A percentile compares a stretch with the other conserved stretches of the same genome.
These are phyloP conservation scores for Sordaria brevicollis DNA, from an alignment of 495 filamentous ascomycete species.

Conservation along the genomic window DNA sequence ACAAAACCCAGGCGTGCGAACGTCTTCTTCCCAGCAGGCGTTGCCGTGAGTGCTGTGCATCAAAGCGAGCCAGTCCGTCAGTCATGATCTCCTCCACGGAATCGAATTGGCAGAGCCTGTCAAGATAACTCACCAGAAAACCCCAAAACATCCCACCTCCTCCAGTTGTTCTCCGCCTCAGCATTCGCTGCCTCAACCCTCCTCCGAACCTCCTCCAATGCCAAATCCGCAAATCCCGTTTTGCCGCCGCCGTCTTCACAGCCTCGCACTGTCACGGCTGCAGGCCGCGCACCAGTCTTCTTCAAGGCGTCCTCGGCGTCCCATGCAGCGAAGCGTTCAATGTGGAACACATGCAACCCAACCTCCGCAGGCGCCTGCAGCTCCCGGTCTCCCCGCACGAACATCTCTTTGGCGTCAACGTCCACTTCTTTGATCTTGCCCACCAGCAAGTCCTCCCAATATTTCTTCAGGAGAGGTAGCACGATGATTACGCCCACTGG, in stretches of 20 bases:
- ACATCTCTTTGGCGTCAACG: constrained; percentile 54
- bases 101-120: not conserved
- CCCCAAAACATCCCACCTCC: constrained; percentile 17
- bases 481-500: constrained; percentile 18
- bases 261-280: not conserved
- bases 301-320: not conserved
- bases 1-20: constrained; percentile 18
- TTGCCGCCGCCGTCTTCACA: not conserved
- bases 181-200: not conserved
- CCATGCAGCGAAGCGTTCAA: constrained; percentile 16
- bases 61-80: not conserved
- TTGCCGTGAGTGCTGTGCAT: constrained; percentile 21
- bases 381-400: constrained; percentile 19
- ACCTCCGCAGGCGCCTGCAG: constrained; percentile 12
- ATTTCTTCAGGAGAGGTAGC: constrained; percentile 8
- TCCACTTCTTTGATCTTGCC: constrained; percentile 58
- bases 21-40: constrained; percentile 12
- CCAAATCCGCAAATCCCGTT: constrained; percentile 14
- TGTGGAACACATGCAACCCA: constrained; percentile 26
- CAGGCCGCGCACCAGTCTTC: not conserved
- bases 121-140: constrained; percentile 12
- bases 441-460: constrained; percentile 47
- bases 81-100: not conserved
- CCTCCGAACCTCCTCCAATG: constrained; percentile 10
- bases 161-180: not conserved